These are phyloP conservation scores for Pulicaria dysenterica DNA, from an alignment of 129 eudicot species.

Conservation along the genomic window DNA sequence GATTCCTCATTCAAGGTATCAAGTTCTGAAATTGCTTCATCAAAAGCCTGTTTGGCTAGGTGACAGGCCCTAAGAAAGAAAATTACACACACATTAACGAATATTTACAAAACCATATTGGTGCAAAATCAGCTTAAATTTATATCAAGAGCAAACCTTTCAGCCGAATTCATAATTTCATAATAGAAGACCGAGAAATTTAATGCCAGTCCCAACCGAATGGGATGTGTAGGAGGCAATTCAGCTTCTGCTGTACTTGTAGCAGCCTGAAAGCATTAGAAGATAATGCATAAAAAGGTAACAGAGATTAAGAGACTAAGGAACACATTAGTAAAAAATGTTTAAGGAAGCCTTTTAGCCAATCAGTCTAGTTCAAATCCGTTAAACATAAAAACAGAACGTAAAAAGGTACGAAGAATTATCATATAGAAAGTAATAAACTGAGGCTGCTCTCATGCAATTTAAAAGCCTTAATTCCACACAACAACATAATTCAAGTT, in stretches of 20 bases:
- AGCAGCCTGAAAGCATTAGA: conserved; percentile 49
- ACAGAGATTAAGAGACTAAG: background rate
- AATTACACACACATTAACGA: background rate
- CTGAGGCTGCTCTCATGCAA: too few species aligned
- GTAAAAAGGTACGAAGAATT: too few species aligned
- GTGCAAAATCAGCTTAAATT: conserved; percentile 15
- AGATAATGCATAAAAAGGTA: background rate
- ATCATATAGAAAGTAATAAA: too few species aligned
- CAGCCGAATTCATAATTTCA: conserved; percentile 67
- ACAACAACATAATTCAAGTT: background rate
- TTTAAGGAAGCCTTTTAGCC: too few species aligned
- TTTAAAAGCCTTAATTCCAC: background rate
- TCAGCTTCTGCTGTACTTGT: conserved; percentile 58
- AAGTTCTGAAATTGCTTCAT: conserved; percentile 63
- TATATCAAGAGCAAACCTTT: conserved; percentile 42
- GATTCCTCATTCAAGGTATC: conserved; percentile 58
- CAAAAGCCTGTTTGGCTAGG: conserved; percentile 59
- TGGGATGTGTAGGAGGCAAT: conserved; percentile 63
- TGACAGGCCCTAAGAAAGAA: conserved; percentile 47
- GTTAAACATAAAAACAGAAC: too few species aligned
- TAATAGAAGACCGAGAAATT: conserved; percentile 70
- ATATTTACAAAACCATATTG: background rate
- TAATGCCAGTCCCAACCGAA: conserved; percentile 62
- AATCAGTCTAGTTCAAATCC: too few species aligned
- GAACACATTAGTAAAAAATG: too few species aligned